These are phyloP conservation scores for Gossypium aridum DNA, from an alignment of 441 rosid genomes.

Conservation along the genomic window DNA sequence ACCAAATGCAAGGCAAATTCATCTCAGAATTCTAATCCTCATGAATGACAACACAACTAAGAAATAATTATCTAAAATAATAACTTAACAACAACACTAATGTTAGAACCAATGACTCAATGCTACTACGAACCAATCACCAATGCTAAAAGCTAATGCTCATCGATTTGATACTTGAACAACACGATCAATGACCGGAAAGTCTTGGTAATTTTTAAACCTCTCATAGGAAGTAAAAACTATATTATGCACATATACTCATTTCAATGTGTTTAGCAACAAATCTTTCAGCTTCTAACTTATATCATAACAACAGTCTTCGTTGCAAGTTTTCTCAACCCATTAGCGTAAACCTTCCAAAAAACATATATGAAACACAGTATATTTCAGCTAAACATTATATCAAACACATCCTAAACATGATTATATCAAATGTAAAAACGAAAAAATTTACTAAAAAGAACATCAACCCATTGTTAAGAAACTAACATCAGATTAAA, in stretches of 20 bases:
- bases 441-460: background rate
- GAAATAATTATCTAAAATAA: background rate
- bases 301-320: background rate
- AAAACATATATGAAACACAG: background rate
- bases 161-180: background rate
- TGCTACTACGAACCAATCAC: background rate
- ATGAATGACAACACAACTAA: background rate
- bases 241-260: background rate
- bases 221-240: background rate
- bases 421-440: background rate
- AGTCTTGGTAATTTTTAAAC: background rate
- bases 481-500: background rate
- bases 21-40: background rate
- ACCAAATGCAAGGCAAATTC: background rate
- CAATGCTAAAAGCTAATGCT: background rate
- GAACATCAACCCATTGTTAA: background rate
- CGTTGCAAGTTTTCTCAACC: background rate
- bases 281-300: background rate
- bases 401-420: slow-evolving; percentile 34
- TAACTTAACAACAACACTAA: slow-evolving; percentile 1
- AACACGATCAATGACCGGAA: background rate
- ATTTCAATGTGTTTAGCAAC: background rate
- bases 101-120: background rate
- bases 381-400: slow-evolving; percentile 23
- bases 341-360: background rate